Percentiles rank a stretch among this genome's conserved stretches.
Conservation (phyloP, 768 basidiomycete species). For the Favolaschia claudopus region DNA sequence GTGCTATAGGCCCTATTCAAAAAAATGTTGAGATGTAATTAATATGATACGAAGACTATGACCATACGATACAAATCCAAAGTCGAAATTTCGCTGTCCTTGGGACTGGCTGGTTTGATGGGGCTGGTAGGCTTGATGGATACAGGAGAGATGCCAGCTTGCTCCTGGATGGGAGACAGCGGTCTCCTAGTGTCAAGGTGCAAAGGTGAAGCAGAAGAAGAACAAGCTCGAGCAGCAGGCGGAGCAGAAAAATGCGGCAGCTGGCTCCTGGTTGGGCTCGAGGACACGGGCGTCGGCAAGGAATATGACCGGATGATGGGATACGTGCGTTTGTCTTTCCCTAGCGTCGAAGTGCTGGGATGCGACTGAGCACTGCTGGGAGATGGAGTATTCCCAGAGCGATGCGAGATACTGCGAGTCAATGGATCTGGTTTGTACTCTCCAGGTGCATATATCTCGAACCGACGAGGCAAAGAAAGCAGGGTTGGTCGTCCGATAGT, state of each 20-base stretch:
- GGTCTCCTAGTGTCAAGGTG: conserved; percentile 16
- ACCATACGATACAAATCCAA: conserved; percentile 11
- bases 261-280: background rate
- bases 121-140: conserved; percentile 16
- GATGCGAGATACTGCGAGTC: conserved; percentile 9
- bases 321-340: conserved; percentile 9
- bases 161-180: conserved; percentile 26
- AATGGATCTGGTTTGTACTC: background rate
- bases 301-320: conserved; percentile 28
- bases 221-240: conserved; percentile 3
- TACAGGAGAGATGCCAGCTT: conserved; percentile 13
- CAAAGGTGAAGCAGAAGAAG: conserved; percentile 19
- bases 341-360: background rate
- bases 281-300: conserved; percentile 11
- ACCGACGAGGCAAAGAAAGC: conserved; percentile 20
- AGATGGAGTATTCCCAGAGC: background rate
- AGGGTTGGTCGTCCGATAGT: conserved; percentile 19
- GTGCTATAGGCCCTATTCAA: background rate
- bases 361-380: background rate
- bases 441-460: conserved; percentile 24
- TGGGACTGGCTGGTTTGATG: too few relatives aligned
- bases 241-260: background rate
- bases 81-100: conserved; percentile 17
- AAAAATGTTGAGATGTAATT: background rate
- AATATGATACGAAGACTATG: too few relatives aligned